phyloP scores from a whole-genome alignment of 1,284 basidiomycete genomes.

The Singerocomus inundabilis region DNA sequence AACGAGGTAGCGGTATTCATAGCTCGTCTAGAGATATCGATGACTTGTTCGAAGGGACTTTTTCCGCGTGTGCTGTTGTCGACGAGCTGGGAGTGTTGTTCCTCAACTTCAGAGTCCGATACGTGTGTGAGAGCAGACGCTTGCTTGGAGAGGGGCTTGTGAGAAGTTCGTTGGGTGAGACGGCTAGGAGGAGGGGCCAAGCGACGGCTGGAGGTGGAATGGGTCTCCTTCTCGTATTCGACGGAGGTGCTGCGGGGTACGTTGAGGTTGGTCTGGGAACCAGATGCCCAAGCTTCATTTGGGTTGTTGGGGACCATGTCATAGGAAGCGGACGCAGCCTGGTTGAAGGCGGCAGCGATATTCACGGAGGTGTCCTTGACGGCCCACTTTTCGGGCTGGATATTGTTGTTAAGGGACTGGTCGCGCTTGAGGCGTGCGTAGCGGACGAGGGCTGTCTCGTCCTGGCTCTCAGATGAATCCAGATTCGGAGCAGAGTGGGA shows the following conservation, averaged over 20 bases:
- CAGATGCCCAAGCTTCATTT: slow-evolving; percentile 65
- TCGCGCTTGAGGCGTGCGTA: slow-evolving; percentile 55
- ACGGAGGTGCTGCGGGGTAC: slow-evolving; percentile 72
- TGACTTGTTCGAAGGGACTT: slow-evolving; percentile 59
- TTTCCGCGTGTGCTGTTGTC: slow-evolving; percentile 44
- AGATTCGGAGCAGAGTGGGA: slow-evolving; percentile 35
- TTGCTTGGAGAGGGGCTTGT: slow-evolving; percentile 51
- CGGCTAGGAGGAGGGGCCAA: slow-evolving; percentile 56
- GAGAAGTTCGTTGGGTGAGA: slow-evolving; percentile 33
- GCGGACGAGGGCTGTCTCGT: slow-evolving; percentile 48
- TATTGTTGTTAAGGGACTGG: slow-evolving; percentile 40
- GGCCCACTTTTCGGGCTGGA: slow-evolving; percentile 64
- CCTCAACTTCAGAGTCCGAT: slow-evolving; percentile 67
- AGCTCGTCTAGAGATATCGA: slow-evolving; percentile 52
- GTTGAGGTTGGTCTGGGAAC: slow-evolving; percentile 44
- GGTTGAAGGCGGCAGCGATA: slow-evolving; percentile 75
- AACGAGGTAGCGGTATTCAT: slow-evolving; percentile 50
- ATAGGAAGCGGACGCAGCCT: slow-evolving; percentile 52
- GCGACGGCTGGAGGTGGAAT: slow-evolving; percentile 50
- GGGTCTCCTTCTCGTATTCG: slow-evolving; percentile 69
- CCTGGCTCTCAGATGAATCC: slow-evolving; percentile 35
- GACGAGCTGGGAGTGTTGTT: slow-evolving; percentile 27
- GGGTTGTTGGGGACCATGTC: slow-evolving; percentile 47
- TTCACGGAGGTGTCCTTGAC: slow-evolving; percentile 82
- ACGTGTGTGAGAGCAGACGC: slow-evolving; percentile 47